Evolutionary conservation across 2,329 filamentous ascomycete species (phyloP), one percentile per base, ranked within the genome.

Genomic region (Monosporascus ibericus): DNA sequence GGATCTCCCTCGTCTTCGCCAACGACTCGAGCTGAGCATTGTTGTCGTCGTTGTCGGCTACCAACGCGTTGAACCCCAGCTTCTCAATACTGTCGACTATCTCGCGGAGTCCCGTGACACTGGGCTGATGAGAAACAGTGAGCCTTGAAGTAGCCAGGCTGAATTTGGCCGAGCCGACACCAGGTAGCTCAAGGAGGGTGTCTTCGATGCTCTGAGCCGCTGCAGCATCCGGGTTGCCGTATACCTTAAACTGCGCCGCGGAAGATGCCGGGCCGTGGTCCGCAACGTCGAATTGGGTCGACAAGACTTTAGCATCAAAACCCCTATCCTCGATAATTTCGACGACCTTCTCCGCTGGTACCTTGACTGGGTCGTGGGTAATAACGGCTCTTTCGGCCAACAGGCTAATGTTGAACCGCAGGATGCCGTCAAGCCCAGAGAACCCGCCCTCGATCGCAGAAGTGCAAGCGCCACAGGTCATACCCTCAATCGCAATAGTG

Each of bases 381-480:
- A 96, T 84, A 39, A 96, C 87, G 4, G 92, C 92, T 55, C 92
- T 85, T 69, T 97, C 94, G 4, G 94, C 95, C 34, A 97, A 79
- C 59, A 99, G 75, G 70, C 90, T 96, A 68, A 99, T 95, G 66
- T 96, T 96, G 76, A 97, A 96, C 59, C 91, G 89, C 52, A 90
- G 66, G 17, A 97, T 70, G 22, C 94, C 94, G 9, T 88, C 83
- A 2, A 92, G 71, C 57, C 80, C 82, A 59, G 84, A 82, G 71
- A 99, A 94, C 3, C 88, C 90, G 48, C 82, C 80, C 64, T 96
- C 89, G 2, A 97, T 85, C 6, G 92, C 91, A 1, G 92, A 92
- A 0, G 94, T 97, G 70, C 94, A 99, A 42, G 94, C 90, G 22
- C 92, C 92, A 66, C 94, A 97, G 1, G 94, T 99, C 94, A 99